phyloP scores from a whole-genome alignment of 306 rosid species.

The Herpetospermum pedunculosum region DNA sequence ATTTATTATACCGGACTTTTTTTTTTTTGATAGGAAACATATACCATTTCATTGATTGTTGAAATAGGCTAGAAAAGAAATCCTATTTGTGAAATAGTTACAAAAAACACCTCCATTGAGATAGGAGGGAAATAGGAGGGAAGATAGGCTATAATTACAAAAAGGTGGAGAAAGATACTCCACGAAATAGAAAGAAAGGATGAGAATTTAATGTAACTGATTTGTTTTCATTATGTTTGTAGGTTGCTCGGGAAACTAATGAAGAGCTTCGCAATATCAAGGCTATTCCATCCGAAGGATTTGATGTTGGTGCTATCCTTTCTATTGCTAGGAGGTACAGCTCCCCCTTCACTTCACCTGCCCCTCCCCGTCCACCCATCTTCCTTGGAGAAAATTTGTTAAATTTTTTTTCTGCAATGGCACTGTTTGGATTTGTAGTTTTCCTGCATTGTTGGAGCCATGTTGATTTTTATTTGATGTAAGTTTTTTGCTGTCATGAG shows the following conservation, averaged over 20 bases:
- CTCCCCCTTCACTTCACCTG: conserved; percentile 10
- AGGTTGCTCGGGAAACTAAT: conserved; percentile 98
- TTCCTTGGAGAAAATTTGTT: conserved; percentile 9
- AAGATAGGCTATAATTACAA: too few species aligned
- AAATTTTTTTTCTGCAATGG: neutral
- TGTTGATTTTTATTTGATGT: conserved; percentile 10
- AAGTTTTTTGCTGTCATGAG: neutral
- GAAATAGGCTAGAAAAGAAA: too few species aligned
- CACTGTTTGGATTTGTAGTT: neutral
- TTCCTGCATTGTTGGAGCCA: neutral
- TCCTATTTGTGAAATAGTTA: too few species aligned
- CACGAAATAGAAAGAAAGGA: too few species aligned
- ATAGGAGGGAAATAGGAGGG: too few species aligned
- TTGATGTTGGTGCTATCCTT: conserved; percentile 79
- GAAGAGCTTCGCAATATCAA: conserved; percentile 80
- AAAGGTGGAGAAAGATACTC: too few species aligned
- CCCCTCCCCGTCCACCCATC: conserved; percentile 1
- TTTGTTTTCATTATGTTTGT: conserved; percentile 1
- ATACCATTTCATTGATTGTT: too few species aligned
- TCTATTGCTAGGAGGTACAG: conserved; percentile 72
- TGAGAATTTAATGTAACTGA: neutral
- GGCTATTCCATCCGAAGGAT: conserved; percentile 80
- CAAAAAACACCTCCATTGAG: too few species aligned
- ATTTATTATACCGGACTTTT: neutral
- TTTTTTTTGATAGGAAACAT: too few species aligned